Conservation (phyloP, 352 stramenopile genomes). For the Globisporangium echinulatum region DNA sequence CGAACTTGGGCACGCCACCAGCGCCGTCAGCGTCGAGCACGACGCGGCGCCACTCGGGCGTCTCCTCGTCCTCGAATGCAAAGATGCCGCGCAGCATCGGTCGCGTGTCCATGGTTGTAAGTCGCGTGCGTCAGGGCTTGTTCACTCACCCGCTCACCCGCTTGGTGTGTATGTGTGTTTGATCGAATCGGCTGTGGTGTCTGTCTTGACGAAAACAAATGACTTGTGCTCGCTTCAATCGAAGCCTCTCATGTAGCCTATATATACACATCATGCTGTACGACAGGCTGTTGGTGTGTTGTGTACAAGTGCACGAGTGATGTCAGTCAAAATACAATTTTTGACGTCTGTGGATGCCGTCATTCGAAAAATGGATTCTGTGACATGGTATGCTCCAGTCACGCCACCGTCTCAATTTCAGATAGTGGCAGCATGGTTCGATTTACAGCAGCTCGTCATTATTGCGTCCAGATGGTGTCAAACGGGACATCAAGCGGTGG, state of each 20-base stretch:
- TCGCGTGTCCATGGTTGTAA: slow-evolving; percentile 24
- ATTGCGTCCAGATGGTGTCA: neutral
- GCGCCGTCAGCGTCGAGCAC: slow-evolving; percentile 51
- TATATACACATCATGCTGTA: too few species aligned
- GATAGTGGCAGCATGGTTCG: too few species aligned
- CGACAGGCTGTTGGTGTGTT: neutral
- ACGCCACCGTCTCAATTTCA: neutral
- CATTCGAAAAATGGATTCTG: neutral
- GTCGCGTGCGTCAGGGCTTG: too few species aligned
- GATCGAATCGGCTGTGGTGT: neutral
- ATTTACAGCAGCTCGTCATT: neutral
- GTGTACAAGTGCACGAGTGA: neutral
- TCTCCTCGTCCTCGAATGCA: slow-evolving; percentile 84
- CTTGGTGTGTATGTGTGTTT: neutral
- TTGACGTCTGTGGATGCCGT: too few species aligned
- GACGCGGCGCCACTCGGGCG: slow-evolving; percentile 64
- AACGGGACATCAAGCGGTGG: neutral
- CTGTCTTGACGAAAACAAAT: neutral
- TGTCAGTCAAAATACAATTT: neutral
- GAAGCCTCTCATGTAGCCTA: too few species aligned
- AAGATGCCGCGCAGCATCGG: slow-evolving; percentile 80
- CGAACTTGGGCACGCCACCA: slow-evolving; percentile 81
- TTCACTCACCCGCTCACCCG: too few species aligned
- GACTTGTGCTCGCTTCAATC: too few species aligned
- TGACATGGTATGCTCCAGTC: neutral